Evolutionary conservation across 306 rosid genomes (phyloP), one percentile per base, ranked within the genome.

Genomic region (Spatholobus suberectus): DNA sequence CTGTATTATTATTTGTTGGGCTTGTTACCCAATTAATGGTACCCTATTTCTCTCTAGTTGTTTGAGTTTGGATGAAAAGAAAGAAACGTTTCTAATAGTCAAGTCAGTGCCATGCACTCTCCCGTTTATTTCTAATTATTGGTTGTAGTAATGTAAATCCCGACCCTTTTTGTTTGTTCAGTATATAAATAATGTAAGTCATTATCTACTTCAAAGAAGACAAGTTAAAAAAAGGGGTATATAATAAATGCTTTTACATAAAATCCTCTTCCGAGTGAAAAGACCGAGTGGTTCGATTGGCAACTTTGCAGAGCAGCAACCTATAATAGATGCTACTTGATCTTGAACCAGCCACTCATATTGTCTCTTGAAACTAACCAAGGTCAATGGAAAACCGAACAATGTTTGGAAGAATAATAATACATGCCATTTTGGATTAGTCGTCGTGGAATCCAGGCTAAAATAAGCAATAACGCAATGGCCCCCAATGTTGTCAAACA

Each of bases 341-440:
- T 82, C 35, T 58, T 47, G 82, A 78, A 47, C 76, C 66, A 70
- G 85, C 80, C 72, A 58, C 61, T 5, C n/a, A 76, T 29, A 43
- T 40, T 68, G 79, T 44, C 37, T 69, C 79, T 70, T 62, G 38
- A 76, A 65, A 73, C 74, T 41, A 79, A 75, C 18, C 63, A 79
- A 75, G 73, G 51, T 17, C 1, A 65, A 74, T 13, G n/a, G 65
- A 55, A 65, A 80, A 77, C 21, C 47, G 40, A 75, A 86, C 24
- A 62, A 35, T 66, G 76, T 57, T 23, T 8, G 49, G 51, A 67
- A 81, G 78, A 81, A 54, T 34, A 83, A 83, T 70, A 83, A 66
- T 76, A 83, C 85, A 87, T 71, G 80, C 59, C 76, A 29, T 71
- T 67, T 54, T 76, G 85, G 84, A 80, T 78, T 55, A 67, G 79